Conservation (phyloP, 2,329 filamentous ascomycete species). For the Tolypocladium nubicola region DNA sequence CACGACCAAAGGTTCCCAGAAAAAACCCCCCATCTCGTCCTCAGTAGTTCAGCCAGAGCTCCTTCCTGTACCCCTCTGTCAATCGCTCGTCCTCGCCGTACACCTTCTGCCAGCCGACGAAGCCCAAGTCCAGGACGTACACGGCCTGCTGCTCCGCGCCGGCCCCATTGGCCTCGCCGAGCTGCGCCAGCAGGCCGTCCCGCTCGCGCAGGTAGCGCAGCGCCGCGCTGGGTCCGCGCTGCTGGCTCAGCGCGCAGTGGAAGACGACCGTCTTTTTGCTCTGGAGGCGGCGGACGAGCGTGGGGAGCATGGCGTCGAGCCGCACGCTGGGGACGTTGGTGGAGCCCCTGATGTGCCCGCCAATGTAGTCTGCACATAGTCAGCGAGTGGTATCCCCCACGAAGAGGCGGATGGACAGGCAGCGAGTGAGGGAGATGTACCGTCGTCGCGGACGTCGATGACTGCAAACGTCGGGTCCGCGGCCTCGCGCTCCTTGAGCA, state of each 20-base stretch:
- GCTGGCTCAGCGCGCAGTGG: constrained; percentile 87
- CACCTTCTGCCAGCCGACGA: constrained; percentile 78
- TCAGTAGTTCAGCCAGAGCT: constrained; percentile 64
- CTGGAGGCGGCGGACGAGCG: constrained; percentile 67
- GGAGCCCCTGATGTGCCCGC: constrained; percentile 75
- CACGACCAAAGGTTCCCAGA: neutral
- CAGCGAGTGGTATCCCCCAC: neutral
- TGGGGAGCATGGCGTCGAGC: constrained; percentile 68
- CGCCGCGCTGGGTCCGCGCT: constrained; percentile 78
- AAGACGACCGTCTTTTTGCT: constrained; percentile 82
- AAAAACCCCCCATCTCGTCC: neutral
- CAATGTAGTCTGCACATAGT: constrained; percentile 59
- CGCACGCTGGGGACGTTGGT: constrained; percentile 63
- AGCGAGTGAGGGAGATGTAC: constrained; percentile 27
- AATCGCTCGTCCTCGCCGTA: constrained; percentile 68
- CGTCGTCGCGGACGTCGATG: constrained; percentile 81
- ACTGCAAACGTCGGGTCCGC: constrained; percentile 50
- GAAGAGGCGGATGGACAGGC: neutral
- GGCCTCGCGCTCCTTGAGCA: constrained; percentile 39
- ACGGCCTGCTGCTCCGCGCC: constrained; percentile 51
- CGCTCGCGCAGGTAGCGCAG: constrained; percentile 67
- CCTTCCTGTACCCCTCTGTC: constrained; percentile 75
- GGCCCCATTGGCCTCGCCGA: constrained; percentile 15
- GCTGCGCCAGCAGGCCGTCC: constrained; percentile 32
- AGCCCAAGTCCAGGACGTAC: constrained; percentile 73